These are phyloP conservation scores for Aspergillus latus DNA, from an alignment of 2,329 filamentous ascomycete genomes.

Conservation along the genomic window DNA sequence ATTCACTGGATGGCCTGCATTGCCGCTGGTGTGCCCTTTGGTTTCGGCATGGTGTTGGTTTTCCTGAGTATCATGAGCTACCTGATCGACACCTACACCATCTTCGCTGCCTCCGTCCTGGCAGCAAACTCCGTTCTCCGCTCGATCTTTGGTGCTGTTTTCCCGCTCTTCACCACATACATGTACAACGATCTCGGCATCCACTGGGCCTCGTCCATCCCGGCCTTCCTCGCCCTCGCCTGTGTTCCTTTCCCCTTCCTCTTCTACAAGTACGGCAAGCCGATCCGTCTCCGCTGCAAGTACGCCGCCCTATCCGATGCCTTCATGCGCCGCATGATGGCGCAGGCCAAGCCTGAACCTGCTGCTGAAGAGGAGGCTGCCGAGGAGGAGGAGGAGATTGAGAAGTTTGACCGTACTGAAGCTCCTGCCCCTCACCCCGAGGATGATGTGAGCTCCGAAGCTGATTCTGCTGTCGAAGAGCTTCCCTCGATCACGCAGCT, in stretches of 20 bases:
- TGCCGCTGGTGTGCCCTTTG: conserved; percentile 40
- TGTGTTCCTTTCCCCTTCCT: conserved; percentile 48
- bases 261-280: conserved; percentile 44
- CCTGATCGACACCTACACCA: conserved; percentile 46
- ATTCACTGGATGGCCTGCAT: conserved; percentile 43
- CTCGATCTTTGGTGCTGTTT: conserved; percentile 48
- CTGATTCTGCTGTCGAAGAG: conserved; percentile 24
- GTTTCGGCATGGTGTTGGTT: conserved; percentile 44
- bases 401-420: conserved; percentile 35
- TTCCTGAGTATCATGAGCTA: conserved; percentile 46
- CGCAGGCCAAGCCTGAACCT: conserved; percentile 20
- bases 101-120: conserved; percentile 45
- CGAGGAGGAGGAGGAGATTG: conserved; percentile 21
- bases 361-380: conserved; percentile 23
- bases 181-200: conserved; percentile 49
- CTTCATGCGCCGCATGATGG: conserved; percentile 39
- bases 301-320: conserved; percentile 39
- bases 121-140: conserved; percentile 50
- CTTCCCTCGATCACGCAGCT: conserved; percentile 24
- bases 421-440: conserved; percentile 25
- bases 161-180: conserved; percentile 49
- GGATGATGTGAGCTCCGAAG: conserved; percentile 26
- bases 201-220: conserved; percentile 50
- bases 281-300: conserved; percentile 44
- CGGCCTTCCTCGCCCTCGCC: conserved; percentile 47